Base-by-base conservation (phyloP, 768 basidiomycete species). In the Nidularia pulvinata region DNA sequence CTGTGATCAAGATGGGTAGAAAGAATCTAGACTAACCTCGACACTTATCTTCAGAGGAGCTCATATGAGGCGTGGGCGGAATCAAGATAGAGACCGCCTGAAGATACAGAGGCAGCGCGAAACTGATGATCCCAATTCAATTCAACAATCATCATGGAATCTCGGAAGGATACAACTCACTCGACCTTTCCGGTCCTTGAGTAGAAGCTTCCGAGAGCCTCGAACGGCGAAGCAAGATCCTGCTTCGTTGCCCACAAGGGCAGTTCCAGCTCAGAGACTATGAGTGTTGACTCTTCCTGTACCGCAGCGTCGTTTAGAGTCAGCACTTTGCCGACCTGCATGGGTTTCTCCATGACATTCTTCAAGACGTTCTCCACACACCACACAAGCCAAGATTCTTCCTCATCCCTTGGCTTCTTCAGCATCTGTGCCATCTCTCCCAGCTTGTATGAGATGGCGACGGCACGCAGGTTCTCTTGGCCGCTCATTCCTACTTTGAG, bases 211-310 rank as follows among this genome's bases (percentile, higher is more conserved):
- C 82, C 89, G 4, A 91, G 73, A 0, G 85, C 82, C 59, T 88
- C 87, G 34, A 90, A 72, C 1, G 87, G 88, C 7, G 86, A 84
- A 16, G 82, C 85, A 25, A 90, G 67, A 57, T 89, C 85, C 19
- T 78, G 75, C 52, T 72, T 76, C 7, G 74, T 71, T 46, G 80
- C 80, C 89, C 88, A 89, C 16, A 62, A 55, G 1, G 89, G 88
- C 48, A 89, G 58, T 11, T 75, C 74, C 19, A 90, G 70, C 50
- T 83, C 82, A 1, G 79, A 71, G 7, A 82, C 71, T 35, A 78
- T 67, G 0, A 76, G 56, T 19, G 59, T 58, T 10, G 61, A 55
- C 33, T 68, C 60, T 30, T 46, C 45, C 22, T 46, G 11, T 9
- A 46, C 22, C 22, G 11, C 22, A 9, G 13, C 22, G 45, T 22